Evolutionary conservation across 2,329 filamentous ascomycete species (phyloP), one percentile per base, ranked within the genome.

Genomic region (Didymella exigua): DNA sequence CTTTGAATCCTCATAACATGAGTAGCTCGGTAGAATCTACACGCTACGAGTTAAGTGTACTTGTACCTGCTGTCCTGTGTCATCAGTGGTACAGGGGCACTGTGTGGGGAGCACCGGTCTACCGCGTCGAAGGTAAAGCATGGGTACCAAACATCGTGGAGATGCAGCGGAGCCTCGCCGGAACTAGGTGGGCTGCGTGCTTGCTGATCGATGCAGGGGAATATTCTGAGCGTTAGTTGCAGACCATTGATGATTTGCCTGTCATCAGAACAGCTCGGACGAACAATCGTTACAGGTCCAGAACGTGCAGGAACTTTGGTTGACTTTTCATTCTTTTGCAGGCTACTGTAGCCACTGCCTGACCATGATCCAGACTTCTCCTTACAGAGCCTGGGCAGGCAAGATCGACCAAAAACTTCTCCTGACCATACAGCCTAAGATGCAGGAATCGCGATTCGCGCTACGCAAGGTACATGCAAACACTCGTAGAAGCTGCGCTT

Each of bases 251-350:
- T n/a, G 19, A 40, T 30, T 6, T 18, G 26, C 34, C 23, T 2
- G 9, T 13, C 18, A 21, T 11, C 13, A 8, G 18, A 13, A 48
- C 6, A 9, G 11, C 6, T 16, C 10, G 26, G 7, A 40, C 8
- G 26, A 37, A n/a, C 13, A 11, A 19, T 11, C 16, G 29, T 14
- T 26, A 13, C n/a, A 29, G 18, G 18, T 18, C 1, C 9, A n/a
- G 44, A 5, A 51, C 11, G n/a, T 9, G 16, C 4, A 26, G 14
- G 14, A 16, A 11, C 13, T 46, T 52, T 56, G 53, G 53, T 43
- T 40, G 41, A 59, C 51, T 51, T 55, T 58, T 55, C 34, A 50
- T 58, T 59, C 40, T 54, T 61, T 59, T 61, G 40, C 34, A 54
- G 56, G 53, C 53, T 57, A 36, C 40, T 52, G 31, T 55, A 41